Evolutionary conservation across 1,139 yeast genomes (phyloP), one percentile per base, ranked within the genome.

Genomic region (Blastobotrys aristatus): DNA sequence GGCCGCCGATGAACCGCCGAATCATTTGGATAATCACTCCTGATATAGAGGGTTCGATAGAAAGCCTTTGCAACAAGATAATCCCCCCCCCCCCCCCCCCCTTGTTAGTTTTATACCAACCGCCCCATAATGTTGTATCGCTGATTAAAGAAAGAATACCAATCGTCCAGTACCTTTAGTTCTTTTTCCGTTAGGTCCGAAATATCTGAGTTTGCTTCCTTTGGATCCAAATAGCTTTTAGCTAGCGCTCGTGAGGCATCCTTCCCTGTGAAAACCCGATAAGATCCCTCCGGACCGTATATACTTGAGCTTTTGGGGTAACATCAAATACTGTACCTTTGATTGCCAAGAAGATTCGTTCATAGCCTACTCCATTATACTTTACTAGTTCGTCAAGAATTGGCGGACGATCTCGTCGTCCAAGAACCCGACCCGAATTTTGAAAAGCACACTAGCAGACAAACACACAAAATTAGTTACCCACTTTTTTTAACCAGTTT

Each of bases 91-190:
- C n/a, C n/a, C n/a, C n/a, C n/a, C n/a, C n/a, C n/a, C n/a, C n/a
- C n/a, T n/a, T n/a, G n/a, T n/a, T n/a, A n/a, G n/a, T n/a, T n/a
- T n/a, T n/a, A n/a, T n/a, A n/a, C 45, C 5, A 46, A 4, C 17
- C 33, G 43, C 4, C 72, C 72, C 30, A 67, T 66, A 35, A 68
- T 82, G 77, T 82, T 63, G 68, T 75, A 92, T 32, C 74, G 85
- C 60, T 78, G 80, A 52, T 76, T 79, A 64, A 90, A 92, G 66
- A 82, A 92, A 47, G 79, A 79, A 59, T 79, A 90, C 98, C 98
- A 92, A 47, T 84, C 86, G 50, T 86, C 80, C 59, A 92, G 72
- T 1, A 90, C 78, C 53, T 80, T 83, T 47, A 62, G 59, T 58
- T 90, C 96, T 16, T 73, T 72, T 17, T 71, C 74, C 1, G 75